Evolutionary conservation across 305 asterid genomes (phyloP).

Genomic region (Fraxinus platypoda): DNA sequence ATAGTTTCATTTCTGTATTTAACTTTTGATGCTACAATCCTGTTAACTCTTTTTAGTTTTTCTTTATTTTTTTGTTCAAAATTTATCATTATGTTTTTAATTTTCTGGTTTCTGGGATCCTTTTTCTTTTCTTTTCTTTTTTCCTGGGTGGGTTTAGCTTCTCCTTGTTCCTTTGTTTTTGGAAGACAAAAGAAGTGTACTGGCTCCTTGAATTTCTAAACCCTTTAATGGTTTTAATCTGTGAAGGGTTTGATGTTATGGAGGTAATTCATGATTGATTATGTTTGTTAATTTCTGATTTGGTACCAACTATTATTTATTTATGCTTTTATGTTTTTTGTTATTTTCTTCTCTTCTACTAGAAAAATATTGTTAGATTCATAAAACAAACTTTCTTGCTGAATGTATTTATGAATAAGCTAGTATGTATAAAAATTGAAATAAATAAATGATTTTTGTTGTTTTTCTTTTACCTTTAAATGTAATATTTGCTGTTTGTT

Average conservation of each 20-base stretch:
- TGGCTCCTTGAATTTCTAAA: neutral
- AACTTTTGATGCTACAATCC: conserved; percentile 25
- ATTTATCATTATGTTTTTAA: conserved; percentile 8
- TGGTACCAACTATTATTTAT: neutral
- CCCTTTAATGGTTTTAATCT: neutral
- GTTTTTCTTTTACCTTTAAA: neutral
- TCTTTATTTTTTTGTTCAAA: conserved; percentile 19
- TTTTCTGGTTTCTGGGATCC: conserved; percentile 28
- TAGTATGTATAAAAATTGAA: neutral
- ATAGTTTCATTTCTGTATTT: conserved; percentile 25
- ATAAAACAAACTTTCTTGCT: neutral
- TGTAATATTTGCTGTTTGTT: conserved; percentile 32
- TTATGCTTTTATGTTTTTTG: neutral
- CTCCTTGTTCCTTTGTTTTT: conserved; percentile 4
- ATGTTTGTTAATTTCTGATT: neutral
- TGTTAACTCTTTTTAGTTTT: conserved; percentile 8
- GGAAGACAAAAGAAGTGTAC: neutral
- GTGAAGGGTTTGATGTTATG: neutral
- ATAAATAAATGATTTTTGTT: neutral
- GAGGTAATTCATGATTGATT: conserved; percentile 17
- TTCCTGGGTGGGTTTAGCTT: conserved; percentile 25
- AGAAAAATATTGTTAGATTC: neutral
- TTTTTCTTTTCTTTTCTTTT: neutral
- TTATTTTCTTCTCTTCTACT: neutral
- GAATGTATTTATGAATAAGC: neutral